Evolutionary conservation across 306 rosid genomes (phyloP), one percentile per base, ranked within the genome.

Genomic region (Cicer chorassanicum): DNA sequence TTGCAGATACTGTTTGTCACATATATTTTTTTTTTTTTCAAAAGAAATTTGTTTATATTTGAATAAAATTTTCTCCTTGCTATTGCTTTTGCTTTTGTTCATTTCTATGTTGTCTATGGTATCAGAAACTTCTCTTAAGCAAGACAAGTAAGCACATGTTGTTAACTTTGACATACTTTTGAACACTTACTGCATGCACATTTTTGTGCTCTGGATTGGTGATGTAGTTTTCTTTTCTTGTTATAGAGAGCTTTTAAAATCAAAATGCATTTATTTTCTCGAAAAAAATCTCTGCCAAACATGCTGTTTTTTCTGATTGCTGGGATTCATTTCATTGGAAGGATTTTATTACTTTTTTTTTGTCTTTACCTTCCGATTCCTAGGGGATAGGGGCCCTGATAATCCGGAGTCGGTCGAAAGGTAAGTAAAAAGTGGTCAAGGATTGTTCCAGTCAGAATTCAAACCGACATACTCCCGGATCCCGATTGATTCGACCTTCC

Each of bases 1-100:
- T 53, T 41, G 12, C 13, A n/a, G 49, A 63, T 61, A 34, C n/a
- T 72, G 70, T 24, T 78, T 83, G 44, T 67, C 60, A n/a, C 49
- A 1, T 24, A 18, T n/a, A 24, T n/a, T 51, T 21, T 40, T 4
- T 46, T 8, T 68, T 8, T 40, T 2, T 1, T 6, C 8, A 29
- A 36, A 39, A 19, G 6, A 5, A 15, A 1, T 18, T 4, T 51
- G 1, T 2, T 21, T 9, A 12, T 41, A 5, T n/a, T n/a, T 19
- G 1, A 5, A 38, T 34, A 9, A 21, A 8, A 18, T 8, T 67
- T 73, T 54, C 9, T 70, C 6, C 45, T 29, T 29, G 43, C 49
- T 10, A 49, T 43, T 41, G 50, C 5, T 53, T 7, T 65, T 44
- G 50, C 49, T 75, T 48, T 55, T 57, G 43, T 40, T 60, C 6